phyloP scores from a whole-genome alignment of 352 stramenopile genomes.

The Phytophthora brassicae region DNA sequence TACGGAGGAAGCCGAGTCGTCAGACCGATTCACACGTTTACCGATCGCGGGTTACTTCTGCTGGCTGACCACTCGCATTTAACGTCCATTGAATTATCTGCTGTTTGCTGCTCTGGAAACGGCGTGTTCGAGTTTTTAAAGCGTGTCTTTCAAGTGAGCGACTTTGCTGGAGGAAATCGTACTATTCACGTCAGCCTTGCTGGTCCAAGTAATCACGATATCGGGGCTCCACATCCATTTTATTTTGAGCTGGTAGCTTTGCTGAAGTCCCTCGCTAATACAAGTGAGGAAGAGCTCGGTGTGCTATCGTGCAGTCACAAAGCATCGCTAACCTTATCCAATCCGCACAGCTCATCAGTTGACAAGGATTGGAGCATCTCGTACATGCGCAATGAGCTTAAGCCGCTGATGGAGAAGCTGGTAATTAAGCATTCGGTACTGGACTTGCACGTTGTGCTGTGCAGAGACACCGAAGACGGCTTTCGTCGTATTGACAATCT shows the following conservation, averaged over 20 bases:
- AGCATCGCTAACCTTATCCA: constrained; percentile 26
- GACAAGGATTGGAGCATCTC: constrained; percentile 24
- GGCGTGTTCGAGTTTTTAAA: constrained; percentile 43
- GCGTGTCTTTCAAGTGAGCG: constrained; percentile 20
- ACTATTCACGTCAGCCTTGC: constrained; percentile 32
- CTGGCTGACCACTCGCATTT: constrained; percentile 37
- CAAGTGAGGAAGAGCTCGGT: constrained; percentile 16
- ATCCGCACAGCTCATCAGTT: constrained; percentile 23
- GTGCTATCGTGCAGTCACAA: constrained; percentile 16
- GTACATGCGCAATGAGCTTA: constrained; percentile 34
- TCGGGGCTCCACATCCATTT: constrained; percentile 23
- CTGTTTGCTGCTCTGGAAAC: constrained; percentile 36
- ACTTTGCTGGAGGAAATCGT: constrained; percentile 14
- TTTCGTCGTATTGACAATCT: constrained; percentile 31
- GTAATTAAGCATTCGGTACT: constrained; percentile 18
- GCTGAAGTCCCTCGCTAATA: constrained; percentile 23
- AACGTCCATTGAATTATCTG: constrained; percentile 29
- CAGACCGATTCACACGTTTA: constrained; percentile 36
- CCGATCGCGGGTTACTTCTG: constrained; percentile 30
- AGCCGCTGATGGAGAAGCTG: constrained; percentile 37
- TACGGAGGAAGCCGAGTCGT: constrained; percentile 29
- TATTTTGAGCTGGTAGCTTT: constrained; percentile 37
- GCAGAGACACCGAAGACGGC: constrained; percentile 16
- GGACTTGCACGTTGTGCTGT: constrained; percentile 25
- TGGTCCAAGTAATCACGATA: constrained; percentile 30